Evolutionary conservation across 306 rosid genomes (phyloP).

Genomic region (Datisca glomerata): DNA sequence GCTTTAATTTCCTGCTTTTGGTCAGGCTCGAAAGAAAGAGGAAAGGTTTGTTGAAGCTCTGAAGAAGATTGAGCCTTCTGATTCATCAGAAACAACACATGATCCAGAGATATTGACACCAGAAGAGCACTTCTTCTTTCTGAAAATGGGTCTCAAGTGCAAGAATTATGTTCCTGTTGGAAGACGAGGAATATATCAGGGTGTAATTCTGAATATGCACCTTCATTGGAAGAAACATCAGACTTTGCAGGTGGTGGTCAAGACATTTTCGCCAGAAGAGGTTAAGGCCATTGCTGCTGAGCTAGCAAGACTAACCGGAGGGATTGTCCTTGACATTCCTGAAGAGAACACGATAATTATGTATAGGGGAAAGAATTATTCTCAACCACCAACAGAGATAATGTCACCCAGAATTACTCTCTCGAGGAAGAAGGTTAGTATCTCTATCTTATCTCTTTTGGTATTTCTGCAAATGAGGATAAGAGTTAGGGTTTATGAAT

Average conservation of each 20-base stretch:
- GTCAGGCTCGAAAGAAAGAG: conserved; percentile 76
- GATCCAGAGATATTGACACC: conserved; percentile 97
- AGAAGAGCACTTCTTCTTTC: conserved; percentile 87
- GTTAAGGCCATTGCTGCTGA: conserved; percentile 83
- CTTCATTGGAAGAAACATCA: conserved; percentile 98
- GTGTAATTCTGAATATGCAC: conserved; percentile 96
- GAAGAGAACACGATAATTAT: conserved; percentile 81
- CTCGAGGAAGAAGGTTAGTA: conserved; percentile 73
- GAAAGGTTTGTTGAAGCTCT: conserved; percentile 54
- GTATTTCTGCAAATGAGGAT: background rate
- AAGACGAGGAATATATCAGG: conserved; percentile 89
- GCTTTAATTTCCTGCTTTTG: conserved; percentile 6
- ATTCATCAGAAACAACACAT: conserved; percentile 59
- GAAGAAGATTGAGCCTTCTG: conserved; percentile 76
- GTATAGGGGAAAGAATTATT: conserved; percentile 96
- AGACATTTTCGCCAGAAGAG: conserved; percentile 80
- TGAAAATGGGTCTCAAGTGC: conserved; percentile 87
- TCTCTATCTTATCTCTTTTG: conserved; percentile 1
- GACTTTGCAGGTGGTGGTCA: conserved; percentile 77
- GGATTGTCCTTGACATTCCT: conserved; percentile 82
- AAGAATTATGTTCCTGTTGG: conserved; percentile 94
- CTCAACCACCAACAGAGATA: conserved; percentile 93
- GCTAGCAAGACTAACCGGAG: conserved; percentile 83
- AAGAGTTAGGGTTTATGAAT: too few species aligned
- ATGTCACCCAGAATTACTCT: conserved; percentile 93